These are phyloP conservation scores for Starmerella stigmatis DNA, from an alignment of 805 yeast genomes.

Conservation along the genomic window DNA sequence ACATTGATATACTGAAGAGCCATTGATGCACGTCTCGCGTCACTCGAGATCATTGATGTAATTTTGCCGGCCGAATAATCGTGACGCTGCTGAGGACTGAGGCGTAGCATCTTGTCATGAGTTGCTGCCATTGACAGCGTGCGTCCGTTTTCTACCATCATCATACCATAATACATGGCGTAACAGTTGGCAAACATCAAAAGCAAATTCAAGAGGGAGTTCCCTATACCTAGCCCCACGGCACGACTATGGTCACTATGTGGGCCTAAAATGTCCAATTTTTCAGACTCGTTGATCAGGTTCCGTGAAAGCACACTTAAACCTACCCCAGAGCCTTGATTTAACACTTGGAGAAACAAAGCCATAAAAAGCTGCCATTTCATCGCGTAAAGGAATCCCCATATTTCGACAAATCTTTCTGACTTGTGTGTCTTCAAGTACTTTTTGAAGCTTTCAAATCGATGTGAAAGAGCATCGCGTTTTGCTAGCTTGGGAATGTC, in stretches of 20 bases:
- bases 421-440: slow-evolving; percentile 8
- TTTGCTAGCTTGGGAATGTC: slow-evolving; percentile 17
- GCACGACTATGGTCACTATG: slow-evolving; percentile 39
- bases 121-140: slow-evolving; percentile 59
- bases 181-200: slow-evolving; percentile 44
- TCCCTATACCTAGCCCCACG: slow-evolving; percentile 64
- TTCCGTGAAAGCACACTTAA: slow-evolving; percentile 15
- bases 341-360: neutral
- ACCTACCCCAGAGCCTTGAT: slow-evolving; percentile 11
- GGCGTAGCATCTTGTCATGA: slow-evolving; percentile 52
- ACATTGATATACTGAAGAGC: neutral
- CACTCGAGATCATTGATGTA: slow-evolving; percentile 68
- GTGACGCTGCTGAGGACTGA: slow-evolving; percentile 47
- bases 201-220: slow-evolving; percentile 43
- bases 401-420: slow-evolving; percentile 3
- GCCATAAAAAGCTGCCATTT: slow-evolving; percentile 6
- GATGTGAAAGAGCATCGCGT: slow-evolving; percentile 6
- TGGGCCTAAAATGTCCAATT: neutral
- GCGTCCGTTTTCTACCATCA: slow-evolving; percentile 58
- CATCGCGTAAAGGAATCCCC: slow-evolving; percentile 18
- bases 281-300: slow-evolving; percentile 11
- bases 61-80: slow-evolving; percentile 57
- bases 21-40: slow-evolving; percentile 62
- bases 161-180: slow-evolving; percentile 46
- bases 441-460: slow-evolving; percentile 7